A percentile compares a stretch with the other conserved stretches of the same genome.
Evolutionary conservation across 225 moss, liverwort and hornwort genomes (phyloP).

Genomic region (Ulota crispa): DNA sequence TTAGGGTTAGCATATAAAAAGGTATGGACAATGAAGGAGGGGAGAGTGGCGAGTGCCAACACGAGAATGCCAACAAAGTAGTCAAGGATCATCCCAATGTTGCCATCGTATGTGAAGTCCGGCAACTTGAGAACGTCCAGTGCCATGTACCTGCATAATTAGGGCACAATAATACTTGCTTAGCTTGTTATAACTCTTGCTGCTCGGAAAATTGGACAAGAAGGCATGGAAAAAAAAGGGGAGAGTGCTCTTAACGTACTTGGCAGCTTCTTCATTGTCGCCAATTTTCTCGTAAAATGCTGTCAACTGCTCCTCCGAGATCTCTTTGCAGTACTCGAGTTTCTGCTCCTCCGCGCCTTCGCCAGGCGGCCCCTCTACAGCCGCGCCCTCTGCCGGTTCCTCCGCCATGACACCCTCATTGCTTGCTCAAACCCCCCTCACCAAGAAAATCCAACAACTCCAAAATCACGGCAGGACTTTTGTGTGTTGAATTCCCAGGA

Average conservation of each 20-base stretch:
- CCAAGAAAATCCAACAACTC: neutral
- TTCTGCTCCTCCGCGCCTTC: conserved; percentile 14
- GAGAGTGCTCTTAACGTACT: conserved; percentile 2
- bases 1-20: neutral
- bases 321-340: conserved; percentile 34
- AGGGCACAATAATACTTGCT: neutral
- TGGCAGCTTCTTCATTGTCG: conserved; percentile 35
- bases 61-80: conserved; percentile 52
- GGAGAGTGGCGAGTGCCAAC: conserved; percentile 22
- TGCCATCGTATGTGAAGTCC: conserved; percentile 37
- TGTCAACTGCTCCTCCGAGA: conserved; percentile 50
- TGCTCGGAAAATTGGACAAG: too few relatives aligned
- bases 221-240: neutral
- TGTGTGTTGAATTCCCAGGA: neutral
- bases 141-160: conserved; percentile 37
- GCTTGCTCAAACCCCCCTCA: conserved; percentile 2
- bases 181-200: too few relatives aligned
- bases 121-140: conserved; percentile 41
- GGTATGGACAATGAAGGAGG: neutral
- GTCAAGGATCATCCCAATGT: conserved; percentile 37
- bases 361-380: conserved; percentile 2
- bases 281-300: conserved; percentile 32
- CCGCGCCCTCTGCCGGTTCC: conserved; percentile 10
- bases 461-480: neutral
- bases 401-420: conserved; percentile 41